Percentiles rank a stretch among this genome's conserved stretches.
Evolutionary conservation across 2,329 filamentous ascomycete species (phyloP).

Genomic region (Fusarium sp.): DNA sequence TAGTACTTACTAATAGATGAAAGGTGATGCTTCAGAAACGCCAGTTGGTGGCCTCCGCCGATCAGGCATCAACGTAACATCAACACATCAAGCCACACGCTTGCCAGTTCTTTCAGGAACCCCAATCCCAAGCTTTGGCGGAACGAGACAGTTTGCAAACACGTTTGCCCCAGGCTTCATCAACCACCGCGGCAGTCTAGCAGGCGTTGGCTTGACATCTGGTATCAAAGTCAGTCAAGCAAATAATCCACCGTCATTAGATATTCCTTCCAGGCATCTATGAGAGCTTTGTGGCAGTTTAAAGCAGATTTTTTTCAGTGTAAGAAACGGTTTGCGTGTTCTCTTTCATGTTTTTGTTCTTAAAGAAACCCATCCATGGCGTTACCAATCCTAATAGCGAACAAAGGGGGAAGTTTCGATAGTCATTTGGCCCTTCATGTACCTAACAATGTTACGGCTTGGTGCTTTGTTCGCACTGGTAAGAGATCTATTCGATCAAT

Average conservation of each 20-base stretch:
- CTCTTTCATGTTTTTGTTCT: not conserved
- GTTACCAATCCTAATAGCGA: not conserved
- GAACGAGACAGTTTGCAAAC: slow-evolving; percentile 8
- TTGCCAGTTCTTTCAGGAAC: slow-evolving; percentile 13
- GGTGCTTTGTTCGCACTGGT: slow-evolving; percentile 9
- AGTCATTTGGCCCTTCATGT: not conserved
- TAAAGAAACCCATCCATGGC: not conserved
- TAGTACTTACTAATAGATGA: slow-evolving; percentile 9
- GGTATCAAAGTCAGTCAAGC: slow-evolving; percentile 48
- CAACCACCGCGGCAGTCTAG: slow-evolving; percentile 33
- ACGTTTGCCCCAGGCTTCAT: slow-evolving; percentile 32
- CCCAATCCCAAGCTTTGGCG: slow-evolving; percentile 10
- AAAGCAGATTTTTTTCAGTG: not conserved
- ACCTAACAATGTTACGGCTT: not conserved
- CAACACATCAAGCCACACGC: slow-evolving; percentile 8
- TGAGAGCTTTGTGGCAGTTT: slow-evolving; percentile 1
- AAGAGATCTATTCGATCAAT: not conserved
- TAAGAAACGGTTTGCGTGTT: not conserved
- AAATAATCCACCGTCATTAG: slow-evolving; percentile 23
- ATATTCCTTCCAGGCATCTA: slow-evolving; percentile 19
- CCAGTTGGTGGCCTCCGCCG: slow-evolving; percentile 16
- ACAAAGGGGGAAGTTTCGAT: not conserved
- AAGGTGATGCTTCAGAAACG: slow-evolving; percentile 20
- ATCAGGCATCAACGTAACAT: slow-evolving; percentile 11
- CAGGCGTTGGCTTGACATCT: slow-evolving; percentile 46